phyloP scores from a whole-genome alignment of 495 filamentous ascomycete genomes.

The Evernia prunastri region DNA sequence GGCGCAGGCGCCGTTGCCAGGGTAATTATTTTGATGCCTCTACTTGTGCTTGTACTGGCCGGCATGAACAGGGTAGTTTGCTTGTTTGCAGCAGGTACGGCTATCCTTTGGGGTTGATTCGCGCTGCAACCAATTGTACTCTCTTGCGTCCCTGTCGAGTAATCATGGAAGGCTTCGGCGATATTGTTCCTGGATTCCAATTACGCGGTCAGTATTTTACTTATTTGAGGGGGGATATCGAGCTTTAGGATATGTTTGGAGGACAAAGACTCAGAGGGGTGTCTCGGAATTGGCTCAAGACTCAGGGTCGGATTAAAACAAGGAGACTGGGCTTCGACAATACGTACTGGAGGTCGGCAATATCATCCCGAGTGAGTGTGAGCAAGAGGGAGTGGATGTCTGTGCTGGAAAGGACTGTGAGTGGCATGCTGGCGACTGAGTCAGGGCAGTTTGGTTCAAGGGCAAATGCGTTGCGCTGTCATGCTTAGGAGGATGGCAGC shows the following conservation, averaged over 20 bases:
- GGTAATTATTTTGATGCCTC: constrained; percentile 61
- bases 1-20: constrained; percentile 28
- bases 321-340: neutral
- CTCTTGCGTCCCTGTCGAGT: constrained; percentile 62
- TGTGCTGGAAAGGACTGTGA: constrained; percentile 67
- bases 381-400: constrained; percentile 66
- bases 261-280: neutral
- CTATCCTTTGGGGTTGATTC: constrained; percentile 72
- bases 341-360: constrained; percentile 49
- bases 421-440: constrained; percentile 48
- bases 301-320: neutral
- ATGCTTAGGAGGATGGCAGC: neutral
- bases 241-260: neutral
- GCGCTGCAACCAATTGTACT: constrained; percentile 48
- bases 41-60: constrained; percentile 51
- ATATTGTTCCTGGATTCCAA: constrained; percentile 40
- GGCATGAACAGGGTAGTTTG: constrained; percentile 92
- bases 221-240: neutral
- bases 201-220: neutral
- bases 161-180: constrained; percentile 70
- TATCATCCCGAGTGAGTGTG: constrained; percentile 61
- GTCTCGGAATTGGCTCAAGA: neutral
- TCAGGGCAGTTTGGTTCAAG: neutral
- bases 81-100: constrained; percentile 61
- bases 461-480: neutral